Conservation (phyloP, 2,329 filamentous ascomycete species). For the Colletotrichum paranaense region DNA sequence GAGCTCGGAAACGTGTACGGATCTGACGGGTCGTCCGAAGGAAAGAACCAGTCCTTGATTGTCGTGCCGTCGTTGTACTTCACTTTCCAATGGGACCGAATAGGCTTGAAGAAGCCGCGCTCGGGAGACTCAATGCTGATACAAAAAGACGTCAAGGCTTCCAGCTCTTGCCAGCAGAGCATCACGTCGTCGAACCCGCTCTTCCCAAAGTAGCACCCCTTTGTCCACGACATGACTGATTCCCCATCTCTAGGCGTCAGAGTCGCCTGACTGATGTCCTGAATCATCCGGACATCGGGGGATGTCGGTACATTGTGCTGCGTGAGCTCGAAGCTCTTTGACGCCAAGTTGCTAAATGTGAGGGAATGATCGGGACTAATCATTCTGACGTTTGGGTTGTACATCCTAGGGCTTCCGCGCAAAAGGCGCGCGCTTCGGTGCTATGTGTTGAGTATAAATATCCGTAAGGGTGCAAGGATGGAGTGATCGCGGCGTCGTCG, state of each 20-base stretch:
- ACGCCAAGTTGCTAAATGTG: constrained; percentile 20
- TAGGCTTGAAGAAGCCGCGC: constrained; percentile 25
- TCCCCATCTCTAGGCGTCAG: not conserved
- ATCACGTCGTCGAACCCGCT: constrained; percentile 15
- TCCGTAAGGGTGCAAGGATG: too few species aligned
- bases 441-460: not conserved
- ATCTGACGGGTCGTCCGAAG: constrained; percentile 12
- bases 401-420: not conserved
- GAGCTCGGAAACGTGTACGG: constrained; percentile 17
- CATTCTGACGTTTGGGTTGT: constrained; percentile 1
- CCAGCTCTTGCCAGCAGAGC: constrained; percentile 31
- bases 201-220: constrained; percentile 30
- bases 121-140: constrained; percentile 30
- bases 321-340: constrained; percentile 14
- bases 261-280: not conserved
- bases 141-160: constrained; percentile 26
- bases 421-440: not conserved
- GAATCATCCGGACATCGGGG: constrained; percentile 3
- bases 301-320: constrained; percentile 3
- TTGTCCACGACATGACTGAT: constrained; percentile 18
- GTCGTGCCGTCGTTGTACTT: constrained; percentile 29
- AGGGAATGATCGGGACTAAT: constrained; percentile 23
- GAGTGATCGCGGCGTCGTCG: not conserved
- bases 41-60: not conserved
- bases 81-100: constrained; percentile 24